phyloP scores from a whole-genome alignment of 208 protist species.

The Crithidia bombi region DNA sequence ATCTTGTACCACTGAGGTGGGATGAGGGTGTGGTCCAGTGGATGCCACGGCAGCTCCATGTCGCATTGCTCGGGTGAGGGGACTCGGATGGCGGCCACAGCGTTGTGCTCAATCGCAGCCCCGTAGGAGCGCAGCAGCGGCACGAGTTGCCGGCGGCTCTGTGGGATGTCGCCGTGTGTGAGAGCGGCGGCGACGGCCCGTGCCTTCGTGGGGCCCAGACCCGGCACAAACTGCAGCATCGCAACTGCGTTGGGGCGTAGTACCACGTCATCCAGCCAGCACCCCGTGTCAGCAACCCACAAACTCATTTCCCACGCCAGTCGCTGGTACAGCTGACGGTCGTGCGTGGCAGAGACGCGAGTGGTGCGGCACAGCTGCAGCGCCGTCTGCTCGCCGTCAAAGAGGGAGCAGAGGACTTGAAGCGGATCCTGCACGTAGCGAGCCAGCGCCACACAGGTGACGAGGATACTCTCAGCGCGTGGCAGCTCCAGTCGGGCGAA shows the following conservation, averaged over 20 bases:
- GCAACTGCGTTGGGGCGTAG: constrained; percentile 53
- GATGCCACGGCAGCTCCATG: constrained; percentile 46
- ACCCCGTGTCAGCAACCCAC: constrained; percentile 67
- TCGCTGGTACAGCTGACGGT: constrained; percentile 59
- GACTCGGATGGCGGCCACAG: constrained; percentile 50
- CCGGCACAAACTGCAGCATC: constrained; percentile 79
- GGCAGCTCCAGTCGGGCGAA: constrained; percentile 59
- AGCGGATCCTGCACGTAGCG: constrained; percentile 83
- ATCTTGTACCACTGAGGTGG: constrained; percentile 52
- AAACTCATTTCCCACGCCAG: constrained; percentile 86
- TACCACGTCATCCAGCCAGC: constrained; percentile 67
- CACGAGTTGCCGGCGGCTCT: constrained; percentile 42
- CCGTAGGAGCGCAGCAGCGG: constrained; percentile 56
- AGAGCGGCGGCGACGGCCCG: constrained; percentile 45
- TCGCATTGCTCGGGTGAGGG: constrained; percentile 26
- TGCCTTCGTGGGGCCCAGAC: constrained; percentile 67
- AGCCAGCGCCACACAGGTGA: constrained; percentile 59
- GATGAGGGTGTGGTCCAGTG: constrained; percentile 80
- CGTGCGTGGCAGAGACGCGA: constrained; percentile 41
- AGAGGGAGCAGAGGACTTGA: constrained; percentile 58
- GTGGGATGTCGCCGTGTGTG: constrained; percentile 25
- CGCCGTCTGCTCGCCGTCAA: constrained; percentile 69
- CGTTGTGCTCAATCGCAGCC: constrained; percentile 54
- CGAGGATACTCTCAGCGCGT: constrained; percentile 44
- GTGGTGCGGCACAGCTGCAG: constrained; percentile 60